Base-by-base conservation (phyloP, 768 basidiomycete species). In the Neoboletus magnificus region DNA sequence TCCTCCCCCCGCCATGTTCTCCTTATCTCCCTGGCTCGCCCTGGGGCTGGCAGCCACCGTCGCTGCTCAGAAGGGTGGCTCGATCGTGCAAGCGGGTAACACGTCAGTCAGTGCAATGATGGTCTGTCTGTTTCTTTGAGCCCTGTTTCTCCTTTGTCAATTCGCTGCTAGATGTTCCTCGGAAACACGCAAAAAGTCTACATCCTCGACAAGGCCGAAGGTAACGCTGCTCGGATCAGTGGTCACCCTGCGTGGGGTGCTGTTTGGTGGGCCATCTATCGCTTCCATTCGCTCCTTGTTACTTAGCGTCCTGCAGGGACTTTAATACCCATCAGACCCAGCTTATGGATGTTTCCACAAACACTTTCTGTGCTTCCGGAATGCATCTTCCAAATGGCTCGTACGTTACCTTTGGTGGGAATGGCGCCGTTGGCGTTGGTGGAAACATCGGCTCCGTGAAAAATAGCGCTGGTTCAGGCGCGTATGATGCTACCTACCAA, bases 161-260 rank as follows among this genome's bases (percentile, higher is more conserved):
- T 51, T 29, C 8, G 20, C 22, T 45, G 18, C 62, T 65, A 88
- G 89, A 83, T 89, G 82, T 91, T 93, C 69, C 73, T 93, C 49
- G 91, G 89, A 32, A 89, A 86, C 59, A 74, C 80, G 8, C 76
- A 91, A 61, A 91, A 85, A 68, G 87, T 95, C 33, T 95, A 94
- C 72, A 88, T 94, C 22, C 74, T 94, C n/a, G 93, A 97, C 77
- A 97, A 97, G 75, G 83, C 86, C 1, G 91, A 93, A 67, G 83
- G 82, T 32, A 93, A 94, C 66, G 77, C 78, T 3, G 80, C 81
- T 4, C 72, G 78, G 61, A 78, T 93, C 57, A 76, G 80, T 55
- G 83, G 82, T 1, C 90, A 91, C 71, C 78, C 91, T 12, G 86
- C 87, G 1, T 89, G 86, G 83, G 90, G 82, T 22, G 68, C 86